Evolutionary conservation across 73 alveolate species (phyloP).

Genomic region (Chromera velia): DNA sequence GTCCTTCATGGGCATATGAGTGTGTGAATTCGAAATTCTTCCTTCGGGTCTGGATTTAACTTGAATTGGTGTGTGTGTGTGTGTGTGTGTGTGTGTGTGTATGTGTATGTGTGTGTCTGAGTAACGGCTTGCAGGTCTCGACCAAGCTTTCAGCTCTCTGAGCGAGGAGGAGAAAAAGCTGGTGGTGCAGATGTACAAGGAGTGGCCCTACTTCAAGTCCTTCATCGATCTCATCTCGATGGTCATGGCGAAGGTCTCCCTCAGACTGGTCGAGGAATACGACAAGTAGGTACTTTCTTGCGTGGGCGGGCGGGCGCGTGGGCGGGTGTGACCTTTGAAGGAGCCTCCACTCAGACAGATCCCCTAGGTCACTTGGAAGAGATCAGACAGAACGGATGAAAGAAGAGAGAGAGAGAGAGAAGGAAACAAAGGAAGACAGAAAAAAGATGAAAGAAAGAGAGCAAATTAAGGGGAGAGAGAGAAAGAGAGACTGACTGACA

Average conservation of each 20-base stretch:
- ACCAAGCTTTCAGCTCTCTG: background rate
- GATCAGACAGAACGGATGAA: too few species aligned
- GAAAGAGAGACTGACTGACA: background rate
- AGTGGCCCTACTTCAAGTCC: conserved; percentile 39
- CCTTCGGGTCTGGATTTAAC: background rate
- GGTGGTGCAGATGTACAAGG: background rate
- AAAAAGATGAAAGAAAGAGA: too few species aligned
- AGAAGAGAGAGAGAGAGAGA: too few species aligned
- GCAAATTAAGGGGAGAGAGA: too few species aligned
- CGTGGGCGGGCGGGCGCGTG: too few species aligned
- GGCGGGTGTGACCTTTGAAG: too few species aligned
- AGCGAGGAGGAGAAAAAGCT: background rate
- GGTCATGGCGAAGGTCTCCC: background rate
- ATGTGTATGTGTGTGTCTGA: background rate
- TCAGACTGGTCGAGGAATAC: background rate
- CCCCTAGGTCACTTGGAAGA: too few species aligned
- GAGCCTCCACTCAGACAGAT: too few species aligned
- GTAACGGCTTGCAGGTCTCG: background rate
- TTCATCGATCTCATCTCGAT: conserved; percentile 16
- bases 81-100: background rate
- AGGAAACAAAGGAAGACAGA: too few species aligned
- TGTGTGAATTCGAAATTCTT: background rate
- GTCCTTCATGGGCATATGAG: too few species aligned
- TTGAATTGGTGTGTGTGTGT: conserved; percentile 2
- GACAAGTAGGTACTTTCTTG: background rate